phyloP scores from a whole-genome alignment of 2,329 filamentous ascomycete genomes.

The Hyphodiscus sp. region DNA sequence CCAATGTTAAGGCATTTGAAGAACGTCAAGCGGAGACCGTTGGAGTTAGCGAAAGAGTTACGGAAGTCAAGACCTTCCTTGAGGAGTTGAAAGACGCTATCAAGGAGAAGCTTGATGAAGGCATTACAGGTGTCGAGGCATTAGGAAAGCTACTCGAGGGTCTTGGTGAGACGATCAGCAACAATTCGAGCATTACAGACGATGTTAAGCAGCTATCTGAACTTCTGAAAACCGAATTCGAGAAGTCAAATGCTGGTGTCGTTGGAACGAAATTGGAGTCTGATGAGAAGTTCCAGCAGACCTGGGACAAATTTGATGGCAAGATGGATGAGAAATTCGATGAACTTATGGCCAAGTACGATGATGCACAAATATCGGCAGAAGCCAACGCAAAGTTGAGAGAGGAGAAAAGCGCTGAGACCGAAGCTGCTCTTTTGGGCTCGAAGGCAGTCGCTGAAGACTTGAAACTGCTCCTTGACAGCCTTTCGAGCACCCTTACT shows the following conservation, averaged over 20 bases:
- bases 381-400: constrained; percentile 68
- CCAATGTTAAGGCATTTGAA: constrained; percentile 73
- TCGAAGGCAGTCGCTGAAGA: constrained; percentile 83
- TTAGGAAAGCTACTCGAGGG: constrained; percentile 64
- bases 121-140: constrained; percentile 63
- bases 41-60: constrained; percentile 69
- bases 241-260: constrained; percentile 74
- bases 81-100: constrained; percentile 73
- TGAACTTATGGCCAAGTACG: constrained; percentile 79
- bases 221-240: constrained; percentile 77
- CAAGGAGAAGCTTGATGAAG: constrained; percentile 69
- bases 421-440: constrained; percentile 65
- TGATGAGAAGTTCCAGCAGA: constrained; percentile 66
- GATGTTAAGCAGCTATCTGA: constrained; percentile 67
- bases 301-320: constrained; percentile 45
- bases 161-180: constrained; percentile 55
- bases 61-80: constrained; percentile 70
- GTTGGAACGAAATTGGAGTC: constrained; percentile 76
- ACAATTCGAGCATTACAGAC: constrained; percentile 50
- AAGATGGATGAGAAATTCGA: constrained; percentile 62
- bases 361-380: constrained; percentile 69
- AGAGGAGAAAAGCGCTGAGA: constrained; percentile 66
- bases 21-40: constrained; percentile 79
- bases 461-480: constrained; percentile 78
- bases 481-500: constrained; percentile 71